These are phyloP conservation scores for Echinochloa phyllopogon DNA, from an alignment of 176 grass and related monocot genomes.

Conservation along the genomic window DNA sequence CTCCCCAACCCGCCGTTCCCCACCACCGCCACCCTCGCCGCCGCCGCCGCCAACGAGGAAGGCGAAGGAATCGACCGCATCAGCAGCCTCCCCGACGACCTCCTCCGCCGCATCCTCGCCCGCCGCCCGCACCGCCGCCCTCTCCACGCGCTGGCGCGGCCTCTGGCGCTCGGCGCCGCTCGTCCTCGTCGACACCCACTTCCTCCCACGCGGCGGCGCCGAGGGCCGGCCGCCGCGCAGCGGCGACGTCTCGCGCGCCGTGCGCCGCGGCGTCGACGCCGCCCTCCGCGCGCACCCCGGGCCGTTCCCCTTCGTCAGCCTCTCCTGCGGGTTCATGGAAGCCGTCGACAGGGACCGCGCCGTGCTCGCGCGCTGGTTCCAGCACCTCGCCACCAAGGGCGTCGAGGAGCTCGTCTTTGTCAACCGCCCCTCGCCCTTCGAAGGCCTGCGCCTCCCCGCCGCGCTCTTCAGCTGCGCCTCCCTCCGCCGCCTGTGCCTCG, in stretches of 20 bases:
- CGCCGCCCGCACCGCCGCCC: constrained; percentile 29
- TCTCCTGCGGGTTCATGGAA: constrained; percentile 10
- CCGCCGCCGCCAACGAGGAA: not conserved
- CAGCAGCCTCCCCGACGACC: constrained; percentile 23
- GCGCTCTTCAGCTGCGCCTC: constrained; percentile 6
- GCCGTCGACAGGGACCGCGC: not conserved
- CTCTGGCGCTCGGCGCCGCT: constrained; percentile 36
- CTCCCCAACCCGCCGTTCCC: constrained; percentile 1
- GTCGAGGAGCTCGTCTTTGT: constrained; percentile 30
- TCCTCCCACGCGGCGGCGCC: constrained; percentile 10
- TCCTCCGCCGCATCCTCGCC: constrained; percentile 20
- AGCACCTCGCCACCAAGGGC: constrained; percentile 30
- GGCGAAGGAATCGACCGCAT: constrained; percentile 20
- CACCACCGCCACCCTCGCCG: not conserved
- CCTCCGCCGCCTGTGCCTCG: constrained; percentile 19
- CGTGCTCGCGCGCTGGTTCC: constrained; percentile 24
- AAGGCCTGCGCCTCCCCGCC: not conserved
- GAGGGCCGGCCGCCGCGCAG: not conserved
- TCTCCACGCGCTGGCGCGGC: constrained; percentile 33
- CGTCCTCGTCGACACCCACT: constrained; percentile 36
- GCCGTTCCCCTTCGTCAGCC: constrained; percentile 34
- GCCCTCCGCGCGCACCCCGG: constrained; percentile 36
- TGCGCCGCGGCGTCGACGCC: not conserved
- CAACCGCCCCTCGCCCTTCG: constrained; percentile 7
- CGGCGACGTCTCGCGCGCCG: not conserved